A percentile compares a stretch with the other conserved stretches of the same genome.
These are phyloP conservation scores for Wickerhamiella hasegawae DNA, from an alignment of 805 yeast species.

Conservation along the genomic window DNA sequence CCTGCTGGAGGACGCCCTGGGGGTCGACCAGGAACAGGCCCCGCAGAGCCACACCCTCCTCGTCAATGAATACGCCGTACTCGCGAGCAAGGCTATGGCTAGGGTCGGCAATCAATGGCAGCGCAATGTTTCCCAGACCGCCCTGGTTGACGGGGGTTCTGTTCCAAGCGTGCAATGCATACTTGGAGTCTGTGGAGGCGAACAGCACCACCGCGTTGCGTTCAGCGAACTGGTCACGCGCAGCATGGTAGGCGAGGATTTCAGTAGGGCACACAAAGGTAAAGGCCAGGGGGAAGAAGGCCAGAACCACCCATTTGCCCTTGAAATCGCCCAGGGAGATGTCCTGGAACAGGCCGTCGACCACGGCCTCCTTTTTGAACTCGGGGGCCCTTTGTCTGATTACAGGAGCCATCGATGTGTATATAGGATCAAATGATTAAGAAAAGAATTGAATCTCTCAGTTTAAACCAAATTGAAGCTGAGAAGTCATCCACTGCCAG, in stretches of 20 bases:
- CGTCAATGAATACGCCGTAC: conserved; percentile 93
- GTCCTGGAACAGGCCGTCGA: conserved; percentile 90
- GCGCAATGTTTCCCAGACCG: conserved; percentile 88
- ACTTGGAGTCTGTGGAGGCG: conserved; percentile 96
- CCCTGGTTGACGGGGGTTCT: conserved; percentile 92
- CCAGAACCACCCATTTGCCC: conserved; percentile 94
- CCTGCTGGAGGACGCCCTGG: conserved; percentile 81
- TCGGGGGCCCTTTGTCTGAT: conserved; percentile 44
- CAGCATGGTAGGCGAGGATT: conserved; percentile 94
- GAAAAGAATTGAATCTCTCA: no score
- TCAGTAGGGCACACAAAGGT: conserved; percentile 98
- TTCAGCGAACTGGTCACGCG: conserved; percentile 72
- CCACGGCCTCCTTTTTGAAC: conserved; percentile 90
- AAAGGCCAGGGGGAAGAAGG: conserved; percentile 95
- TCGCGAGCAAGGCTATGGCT: conserved; percentile 85
- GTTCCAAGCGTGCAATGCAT: conserved; percentile 94
- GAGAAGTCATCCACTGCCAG: no score
- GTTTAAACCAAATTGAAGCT: no score
- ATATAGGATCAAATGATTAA: no score
- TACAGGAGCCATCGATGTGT: background rate
- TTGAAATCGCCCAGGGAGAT: conserved; percentile 82
- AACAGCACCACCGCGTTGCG: conserved; percentile 77
- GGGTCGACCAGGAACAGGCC: conserved; percentile 97
- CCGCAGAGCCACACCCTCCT: conserved; percentile 91
- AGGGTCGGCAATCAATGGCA: conserved; percentile 90